Evolutionary conservation across 139 green algal species (phyloP).

Genomic region (Astrephomene gubernaculifera): DNA sequence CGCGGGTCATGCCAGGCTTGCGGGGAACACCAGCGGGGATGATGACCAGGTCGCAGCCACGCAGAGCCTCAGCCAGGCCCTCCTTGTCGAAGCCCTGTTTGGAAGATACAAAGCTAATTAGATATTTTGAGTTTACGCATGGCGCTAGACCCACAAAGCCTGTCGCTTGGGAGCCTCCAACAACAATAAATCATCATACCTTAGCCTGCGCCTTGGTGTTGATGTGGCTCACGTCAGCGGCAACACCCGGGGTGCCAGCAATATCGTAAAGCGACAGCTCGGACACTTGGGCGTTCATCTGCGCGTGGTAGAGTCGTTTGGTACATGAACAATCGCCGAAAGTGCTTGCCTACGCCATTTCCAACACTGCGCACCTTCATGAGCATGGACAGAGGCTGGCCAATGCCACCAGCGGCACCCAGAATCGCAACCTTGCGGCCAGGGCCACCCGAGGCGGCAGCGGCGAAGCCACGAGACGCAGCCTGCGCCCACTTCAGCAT

Average conservation of each 20-base stretch:
- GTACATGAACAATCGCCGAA: not conserved
- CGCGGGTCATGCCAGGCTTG: constrained; percentile 99
- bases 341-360: not conserved
- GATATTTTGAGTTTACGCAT: no score
- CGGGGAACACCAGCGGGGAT: constrained; percentile 97
- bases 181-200: constrained; percentile 62
- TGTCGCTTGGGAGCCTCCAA: not conserved
- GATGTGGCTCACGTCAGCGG: constrained; percentile 95
- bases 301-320: not conserved
- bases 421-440: constrained; percentile 90
- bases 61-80: constrained; percentile 81
- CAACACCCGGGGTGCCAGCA: constrained; percentile 88
- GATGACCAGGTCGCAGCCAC: constrained; percentile 85
- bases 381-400: constrained; percentile 92
- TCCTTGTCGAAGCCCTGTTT: constrained; percentile 68
- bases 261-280: constrained; percentile 67
- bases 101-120: not conserved
- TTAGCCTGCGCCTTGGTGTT: constrained; percentile 92
- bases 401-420: constrained; percentile 92
- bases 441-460: constrained; percentile 6
- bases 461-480: constrained; percentile 39
- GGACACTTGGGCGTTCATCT: constrained; percentile 72
- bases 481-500: constrained; percentile 34
- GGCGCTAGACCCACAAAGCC: no score
- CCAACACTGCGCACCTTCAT: constrained; percentile 84